phyloP scores from a whole-genome alignment of 208 protist species.

The Crithidia sp. region DNA sequence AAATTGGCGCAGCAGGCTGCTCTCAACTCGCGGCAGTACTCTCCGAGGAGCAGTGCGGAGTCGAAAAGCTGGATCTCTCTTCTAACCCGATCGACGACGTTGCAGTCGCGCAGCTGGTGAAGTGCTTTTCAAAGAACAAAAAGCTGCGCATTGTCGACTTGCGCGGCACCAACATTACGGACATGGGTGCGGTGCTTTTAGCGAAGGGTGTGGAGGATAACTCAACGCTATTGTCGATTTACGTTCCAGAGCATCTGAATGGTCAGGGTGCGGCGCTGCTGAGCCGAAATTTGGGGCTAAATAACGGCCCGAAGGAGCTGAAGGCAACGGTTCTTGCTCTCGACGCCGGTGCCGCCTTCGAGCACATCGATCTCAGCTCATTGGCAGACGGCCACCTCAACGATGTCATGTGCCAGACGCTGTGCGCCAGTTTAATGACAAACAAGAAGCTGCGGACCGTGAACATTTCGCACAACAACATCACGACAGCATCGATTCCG shows the following conservation, averaged over 20 bases:
- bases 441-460: constrained; percentile 55
- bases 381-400: constrained; percentile 43
- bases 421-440: constrained; percentile 54
- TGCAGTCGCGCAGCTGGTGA: constrained; percentile 51
- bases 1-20: constrained; percentile 61
- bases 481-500: constrained; percentile 58
- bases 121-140: constrained; percentile 64
- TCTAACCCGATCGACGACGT: constrained; percentile 72
- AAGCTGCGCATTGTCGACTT: constrained; percentile 57
- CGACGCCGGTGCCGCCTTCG: constrained; percentile 51
- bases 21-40: constrained; percentile 55
- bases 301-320: constrained; percentile 60
- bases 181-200: constrained; percentile 55
- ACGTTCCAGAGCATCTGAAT: constrained; percentile 40
- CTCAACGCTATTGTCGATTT: constrained; percentile 42
- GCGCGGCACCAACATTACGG: constrained; percentile 59
- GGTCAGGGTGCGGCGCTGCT: constrained; percentile 35
- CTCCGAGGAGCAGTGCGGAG: constrained; percentile 40
- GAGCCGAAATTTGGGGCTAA: constrained; percentile 68
- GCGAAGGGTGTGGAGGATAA: constrained; percentile 66
- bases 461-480: constrained; percentile 70
- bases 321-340: constrained; percentile 65
- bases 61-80: constrained; percentile 50
- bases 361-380: constrained; percentile 59
- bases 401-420: constrained; percentile 62